These are phyloP conservation scores for Naumovozyma castellii DNA, from an alignment of 805 yeast genomes.

Conservation along the genomic window DNA sequence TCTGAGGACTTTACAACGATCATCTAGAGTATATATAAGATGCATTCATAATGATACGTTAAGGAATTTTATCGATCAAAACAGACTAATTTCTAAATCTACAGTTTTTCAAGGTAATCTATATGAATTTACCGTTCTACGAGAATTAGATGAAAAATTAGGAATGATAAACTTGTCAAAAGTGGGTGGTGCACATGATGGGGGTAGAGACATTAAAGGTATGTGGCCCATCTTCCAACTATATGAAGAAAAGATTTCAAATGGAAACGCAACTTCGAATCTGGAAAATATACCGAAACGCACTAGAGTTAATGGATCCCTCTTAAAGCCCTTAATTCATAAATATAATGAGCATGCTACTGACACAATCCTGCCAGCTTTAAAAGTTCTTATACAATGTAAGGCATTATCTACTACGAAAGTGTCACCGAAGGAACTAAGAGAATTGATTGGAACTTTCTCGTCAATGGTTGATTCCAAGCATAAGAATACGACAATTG, in stretches of 20 bases:
- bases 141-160: constrained; percentile 24
- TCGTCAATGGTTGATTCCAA: constrained; percentile 12
- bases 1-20: neutral
- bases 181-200: constrained; percentile 29
- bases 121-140: constrained; percentile 27
- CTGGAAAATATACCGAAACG: constrained; percentile 11
- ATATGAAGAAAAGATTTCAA: constrained; percentile 5
- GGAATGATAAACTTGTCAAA: constrained; percentile 14
- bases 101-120: constrained; percentile 29
- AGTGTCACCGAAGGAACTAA: constrained; percentile 25
- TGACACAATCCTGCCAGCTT: constrained; percentile 4
- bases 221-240: constrained; percentile 18
- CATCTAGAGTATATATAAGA: constrained; percentile 2
- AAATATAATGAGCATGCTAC: constrained; percentile 5
- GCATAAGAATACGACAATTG: constrained; percentile 15
- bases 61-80: constrained; percentile 13
- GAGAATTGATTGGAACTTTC: constrained; percentile 28
- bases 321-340: constrained; percentile 16
- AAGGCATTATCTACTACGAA: constrained; percentile 23
- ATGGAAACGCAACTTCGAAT: constrained; percentile 1
- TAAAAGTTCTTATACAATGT: constrained; percentile 26
- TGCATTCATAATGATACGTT: constrained; percentile 12
- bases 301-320: constrained; percentile 10
- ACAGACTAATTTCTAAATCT: constrained; percentile 16
- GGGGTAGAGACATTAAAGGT: constrained; percentile 28